Evolutionary conservation across 1,139 yeast species (phyloP), one percentile per base, ranked within the genome.

Genomic region (Debaryomyces fabryi): DNA sequence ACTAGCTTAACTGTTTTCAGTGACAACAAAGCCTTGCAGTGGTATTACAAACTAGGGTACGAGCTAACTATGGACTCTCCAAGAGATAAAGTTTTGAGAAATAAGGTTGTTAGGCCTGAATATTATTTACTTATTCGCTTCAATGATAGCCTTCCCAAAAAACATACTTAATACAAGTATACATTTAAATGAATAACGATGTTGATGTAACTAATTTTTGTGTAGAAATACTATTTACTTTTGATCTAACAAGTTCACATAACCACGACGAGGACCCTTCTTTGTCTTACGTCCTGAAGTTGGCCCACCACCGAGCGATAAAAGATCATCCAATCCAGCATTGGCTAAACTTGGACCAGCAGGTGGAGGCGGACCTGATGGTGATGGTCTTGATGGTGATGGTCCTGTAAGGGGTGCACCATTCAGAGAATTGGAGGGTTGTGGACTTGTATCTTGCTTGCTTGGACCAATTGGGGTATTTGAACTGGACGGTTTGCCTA

Each of bases 211-310:
- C 34, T 13, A 9, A 16, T 15, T 18, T 9, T 9, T 9, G 12
- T n/a, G 12, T 24, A 34, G 18, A 18, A 34, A 10, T 6, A 20
- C 23, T 37, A 23, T 16, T 40, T 43, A 44, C 24, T 51, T 49
- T 38, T 49, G 48, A 27, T 77, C 83, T 83, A 88, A 79, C 7
- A 89, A 90, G 62, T 88, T 91, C 38, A 88, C 92, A 64, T 89
- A 89, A 4, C 88, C 82, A 64, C 85, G 78, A 49, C 88, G 79
- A 4, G 83, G 83, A n/a, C 86, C 88, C 58, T 91, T 78, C 54
- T 83, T 85, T 12, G 76, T 69, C 57, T 76, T 79, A 56, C 85
- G 78, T 45, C 78, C 68, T 4, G 49, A 18, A 33, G 73, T 56
- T 0, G 77, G 58, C 9, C 77, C 51, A 0, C 69, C 67, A 6